Evolutionary conservation across 2,329 filamentous ascomycete genomes (phyloP).

Genomic region (Elsinoe arachidis): DNA sequence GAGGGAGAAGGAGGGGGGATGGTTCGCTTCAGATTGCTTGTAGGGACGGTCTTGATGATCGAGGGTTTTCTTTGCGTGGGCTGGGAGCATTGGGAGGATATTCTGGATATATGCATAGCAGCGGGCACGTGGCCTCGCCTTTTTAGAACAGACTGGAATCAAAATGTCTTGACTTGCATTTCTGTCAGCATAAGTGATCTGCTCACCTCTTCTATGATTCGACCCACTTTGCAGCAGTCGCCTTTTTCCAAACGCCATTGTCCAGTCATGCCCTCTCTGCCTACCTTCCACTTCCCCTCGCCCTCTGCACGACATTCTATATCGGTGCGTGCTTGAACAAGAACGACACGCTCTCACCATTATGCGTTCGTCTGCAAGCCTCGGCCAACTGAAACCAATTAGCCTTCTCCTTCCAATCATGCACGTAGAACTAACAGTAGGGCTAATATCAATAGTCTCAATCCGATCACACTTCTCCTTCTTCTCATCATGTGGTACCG

Average conservation of each 20-base stretch:
- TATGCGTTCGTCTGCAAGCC: conserved; percentile 60
- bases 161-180: background rate
- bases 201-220: no score
- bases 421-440: conserved; percentile 46
- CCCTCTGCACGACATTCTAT: conserved; percentile 8
- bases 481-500: conserved; percentile 72
- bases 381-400: conserved; percentile 46
- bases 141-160: background rate
- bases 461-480: conserved; percentile 68
- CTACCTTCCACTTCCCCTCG: background rate
- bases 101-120: background rate
- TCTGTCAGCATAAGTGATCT: background rate
- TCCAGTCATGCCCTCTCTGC: background rate
- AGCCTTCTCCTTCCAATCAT: conserved; percentile 9
- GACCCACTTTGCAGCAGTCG: no score
- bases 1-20: background rate
- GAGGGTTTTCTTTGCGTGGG: background rate
- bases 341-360: conserved; percentile 59
- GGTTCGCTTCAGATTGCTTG: background rate
- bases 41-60: background rate
- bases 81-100: background rate
- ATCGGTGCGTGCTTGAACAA: conserved; percentile 57
- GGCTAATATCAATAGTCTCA: conserved; percentile 84
- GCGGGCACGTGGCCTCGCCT: background rate
- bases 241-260: background rate